Evolutionary conservation across 164 flowering plant genomes (phyloP).

Genomic region (Dillenia suffruticosa): DNA sequence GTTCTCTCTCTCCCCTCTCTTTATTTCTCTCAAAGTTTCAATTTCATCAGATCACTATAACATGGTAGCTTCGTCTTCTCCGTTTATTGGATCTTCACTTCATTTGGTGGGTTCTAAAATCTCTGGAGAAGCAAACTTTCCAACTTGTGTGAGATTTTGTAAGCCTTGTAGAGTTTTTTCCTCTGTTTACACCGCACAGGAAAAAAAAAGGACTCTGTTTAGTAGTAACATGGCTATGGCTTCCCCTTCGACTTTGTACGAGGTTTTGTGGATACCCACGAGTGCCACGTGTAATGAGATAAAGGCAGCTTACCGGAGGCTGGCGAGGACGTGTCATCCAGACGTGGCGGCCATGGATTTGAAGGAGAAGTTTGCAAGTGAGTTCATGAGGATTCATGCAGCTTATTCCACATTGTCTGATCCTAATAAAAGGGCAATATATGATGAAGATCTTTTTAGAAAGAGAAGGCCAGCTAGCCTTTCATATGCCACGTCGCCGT

Average conservation of each 20-base stretch:
- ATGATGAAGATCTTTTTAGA: slow-evolving; percentile 17
- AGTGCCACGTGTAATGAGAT: slow-evolving; percentile 28
- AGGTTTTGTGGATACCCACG: slow-evolving; percentile 33
- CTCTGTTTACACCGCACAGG: background rate
- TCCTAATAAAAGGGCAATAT: slow-evolving; percentile 30
- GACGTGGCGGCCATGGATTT: slow-evolving; percentile 25
- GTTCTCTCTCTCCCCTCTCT: background rate
- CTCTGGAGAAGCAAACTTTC: background rate
- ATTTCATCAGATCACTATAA: background rate
- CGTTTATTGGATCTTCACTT: background rate
- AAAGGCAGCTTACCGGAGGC: slow-evolving; percentile 36
- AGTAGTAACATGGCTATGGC: slow-evolving; percentile 2
- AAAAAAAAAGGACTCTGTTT: background rate
- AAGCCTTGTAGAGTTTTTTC: background rate
- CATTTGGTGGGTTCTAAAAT: background rate
- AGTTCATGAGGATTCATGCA: slow-evolving; percentile 31
- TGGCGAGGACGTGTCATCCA: slow-evolving; percentile 40
- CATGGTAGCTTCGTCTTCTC: background rate
- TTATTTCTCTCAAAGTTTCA: background rate
- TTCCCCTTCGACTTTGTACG: slow-evolving; percentile 24
- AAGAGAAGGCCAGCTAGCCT: background rate
- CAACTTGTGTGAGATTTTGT: background rate
- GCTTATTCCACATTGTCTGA: slow-evolving; percentile 38
- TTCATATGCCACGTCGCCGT: background rate
- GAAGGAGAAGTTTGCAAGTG: slow-evolving; percentile 19